Evolutionary conservation across 768 basidiomycete species (phyloP).

Genomic region (Jaapia argillacea): DNA sequence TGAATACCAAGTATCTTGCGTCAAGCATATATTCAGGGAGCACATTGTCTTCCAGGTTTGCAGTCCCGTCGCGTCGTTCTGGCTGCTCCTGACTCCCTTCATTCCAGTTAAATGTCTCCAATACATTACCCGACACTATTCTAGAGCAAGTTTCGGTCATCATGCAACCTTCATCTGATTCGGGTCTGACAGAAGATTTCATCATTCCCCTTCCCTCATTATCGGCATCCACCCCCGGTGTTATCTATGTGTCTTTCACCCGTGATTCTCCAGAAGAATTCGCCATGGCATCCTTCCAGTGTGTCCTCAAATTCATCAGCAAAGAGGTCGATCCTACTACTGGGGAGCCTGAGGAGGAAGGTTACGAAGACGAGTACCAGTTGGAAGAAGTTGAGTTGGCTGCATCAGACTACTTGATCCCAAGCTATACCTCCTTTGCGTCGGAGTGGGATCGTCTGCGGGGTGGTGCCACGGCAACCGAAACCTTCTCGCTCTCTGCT

Average conservation of each 20-base stretch:
- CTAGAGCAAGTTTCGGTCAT: constrained; percentile 90
- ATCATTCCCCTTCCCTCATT: constrained; percentile 79
- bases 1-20: constrained; percentile 93
- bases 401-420: constrained; percentile 91
- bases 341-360: constrained; percentile 93
- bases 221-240: constrained; percentile 57
- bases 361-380: constrained; percentile 99
- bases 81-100: constrained; percentile 6
- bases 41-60: constrained; percentile 94
- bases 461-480: constrained; percentile 68
- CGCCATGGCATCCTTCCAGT: constrained; percentile 76
- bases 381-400: constrained; percentile 92
- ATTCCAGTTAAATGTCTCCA: constrained; percentile 87
- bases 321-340: constrained; percentile 96
- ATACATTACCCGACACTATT: constrained; percentile 92
- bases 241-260: constrained; percentile 91
- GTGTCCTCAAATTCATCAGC: constrained; percentile 88
- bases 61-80: neutral
- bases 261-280: constrained; percentile 72
- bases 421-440: constrained; percentile 87
- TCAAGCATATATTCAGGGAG: constrained; percentile 94
- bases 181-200: constrained; percentile 83
- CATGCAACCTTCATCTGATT: constrained; percentile 75
- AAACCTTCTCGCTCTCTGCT: constrained; percentile 87
- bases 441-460: constrained; percentile 93